Conservation (phyloP, 2,329 filamentous ascomycete species). For the Ceratocystis diversiconidia region DNA sequence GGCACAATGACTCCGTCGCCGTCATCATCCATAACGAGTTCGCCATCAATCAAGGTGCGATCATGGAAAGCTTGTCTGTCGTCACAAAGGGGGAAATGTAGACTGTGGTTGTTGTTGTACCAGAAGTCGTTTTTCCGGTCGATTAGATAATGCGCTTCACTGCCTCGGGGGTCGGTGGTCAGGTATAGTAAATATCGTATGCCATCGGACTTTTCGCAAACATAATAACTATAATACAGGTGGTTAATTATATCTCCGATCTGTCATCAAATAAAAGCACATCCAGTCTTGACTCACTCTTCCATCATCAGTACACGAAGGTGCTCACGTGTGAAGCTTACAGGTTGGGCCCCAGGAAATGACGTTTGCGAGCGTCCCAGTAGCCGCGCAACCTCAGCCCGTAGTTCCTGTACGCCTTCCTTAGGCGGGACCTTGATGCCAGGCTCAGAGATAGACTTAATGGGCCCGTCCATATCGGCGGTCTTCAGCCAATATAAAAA, state of each 20-base stretch:
- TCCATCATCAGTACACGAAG: constrained; percentile 64
- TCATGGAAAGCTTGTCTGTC: constrained; percentile 57
- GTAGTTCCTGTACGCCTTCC: constrained; percentile 47
- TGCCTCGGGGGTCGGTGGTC: constrained; percentile 43
- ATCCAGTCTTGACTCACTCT: constrained; percentile 40
- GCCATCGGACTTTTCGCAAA: constrained; percentile 96
- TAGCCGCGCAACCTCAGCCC: constrained; percentile 58
- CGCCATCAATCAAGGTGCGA: constrained; percentile 77
- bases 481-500: background rate
- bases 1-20: constrained; percentile 53
- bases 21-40: constrained; percentile 75
- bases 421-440: constrained; percentile 43
- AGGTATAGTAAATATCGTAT: constrained; percentile 92
- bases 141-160: constrained; percentile 77
- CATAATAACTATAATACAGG: constrained; percentile 54
- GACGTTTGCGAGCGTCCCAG: constrained; percentile 52
- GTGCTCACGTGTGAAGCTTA: constrained; percentile 75
- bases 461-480: constrained; percentile 23
- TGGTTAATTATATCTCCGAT: constrained; percentile 13
- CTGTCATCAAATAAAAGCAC: background rate
- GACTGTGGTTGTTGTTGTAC: constrained; percentile 51
- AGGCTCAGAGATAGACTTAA: constrained; percentile 42
- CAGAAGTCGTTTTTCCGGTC: constrained; percentile 98
- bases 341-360: constrained; percentile 88
- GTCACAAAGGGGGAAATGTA: constrained; percentile 67